Base-by-base conservation (phyloP, 169 alveolate species). In the Cryptosporidium bovis region DNA sequence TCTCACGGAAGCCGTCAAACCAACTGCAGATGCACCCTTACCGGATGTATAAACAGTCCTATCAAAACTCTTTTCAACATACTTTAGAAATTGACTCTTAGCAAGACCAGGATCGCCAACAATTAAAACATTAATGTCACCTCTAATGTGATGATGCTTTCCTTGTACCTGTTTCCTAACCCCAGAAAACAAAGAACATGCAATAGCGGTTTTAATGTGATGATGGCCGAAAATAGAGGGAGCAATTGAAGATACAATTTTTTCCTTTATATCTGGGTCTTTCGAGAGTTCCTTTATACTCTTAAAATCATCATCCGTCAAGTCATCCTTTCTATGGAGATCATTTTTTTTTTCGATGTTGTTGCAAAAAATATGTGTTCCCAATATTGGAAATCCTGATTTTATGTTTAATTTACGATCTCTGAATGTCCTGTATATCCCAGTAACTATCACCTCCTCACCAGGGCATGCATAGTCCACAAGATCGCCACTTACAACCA, bases 1-100 rank as follows among this genome's bases (percentile, higher is more conserved):
- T 71, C 93, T 94, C 13, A 95, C 98, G 20, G 96, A 95, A 15
- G 97, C 99, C 13, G 99, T 98, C 51, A 99, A 96, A 82, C 99
- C 99, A 50, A 98, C 99, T 1, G 99, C 99, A 20, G 99, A 94
- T 20, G 99, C 99, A 24, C 99, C 99, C 90, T 99, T 98, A 29
- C 99, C 98, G 24, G 98, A 95, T 3, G 98, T 96, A 90, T 95
- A 95, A 15, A 94, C 95, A 15, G 93, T 83, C 69, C 99, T 93
- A 31, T 97, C 97, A 91, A 97, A 97, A 36, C 99, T 97, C 90
- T 98, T 96, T 90, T 98, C 98, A 12, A 97, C 98, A 92, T 97
- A 98, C 84, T 98, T 98, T 77, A 99, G 94, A 90, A 97, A 97
- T 90, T 99, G 99, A 34, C 99, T 96, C 92, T 98, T 98, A n/a